A percentile compares a stretch with the other conserved stretches of the same genome.
These are phyloP conservation scores for Moricandia moricandioides DNA, from an alignment of 345 rosid species.

Conservation along the genomic window DNA sequence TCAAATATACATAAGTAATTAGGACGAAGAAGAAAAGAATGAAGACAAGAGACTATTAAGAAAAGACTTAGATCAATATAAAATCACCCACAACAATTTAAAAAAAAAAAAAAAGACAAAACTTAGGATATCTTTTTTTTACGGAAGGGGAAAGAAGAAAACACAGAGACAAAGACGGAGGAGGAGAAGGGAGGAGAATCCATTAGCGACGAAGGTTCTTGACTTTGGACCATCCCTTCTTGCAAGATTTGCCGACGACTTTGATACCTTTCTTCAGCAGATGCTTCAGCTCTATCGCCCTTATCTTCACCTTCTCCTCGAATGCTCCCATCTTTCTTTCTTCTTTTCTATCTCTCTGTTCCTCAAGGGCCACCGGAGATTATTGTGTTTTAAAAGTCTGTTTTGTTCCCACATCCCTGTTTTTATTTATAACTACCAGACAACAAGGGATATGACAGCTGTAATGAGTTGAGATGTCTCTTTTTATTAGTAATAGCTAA, in stretches of 20 bases:
- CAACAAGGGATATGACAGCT: conserved; percentile 10
- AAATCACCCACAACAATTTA: neutral
- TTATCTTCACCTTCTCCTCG: conserved; percentile 75
- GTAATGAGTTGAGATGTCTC: neutral
- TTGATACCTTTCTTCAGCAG: conserved; percentile 67
- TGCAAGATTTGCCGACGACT: conserved; percentile 72
- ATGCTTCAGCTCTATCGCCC: conserved; percentile 63
- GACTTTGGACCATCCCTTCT: conserved; percentile 90
- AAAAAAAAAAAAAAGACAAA: neutral
- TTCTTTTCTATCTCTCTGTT: neutral
- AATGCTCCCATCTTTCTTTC: conserved; percentile 56
- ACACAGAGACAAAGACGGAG: neutral
- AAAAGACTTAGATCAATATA: neutral
- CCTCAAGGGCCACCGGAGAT: neutral
- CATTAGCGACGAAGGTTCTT: conserved; percentile 58
- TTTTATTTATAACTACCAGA: neutral
- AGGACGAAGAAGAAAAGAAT: neutral
- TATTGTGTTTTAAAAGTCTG: neutral
- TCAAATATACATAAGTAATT: neutral
- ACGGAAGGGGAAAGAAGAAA: neutral
- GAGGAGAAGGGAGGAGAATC: conserved; percentile 3
- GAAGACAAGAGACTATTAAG: neutral
- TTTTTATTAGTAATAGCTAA: conserved; percentile 13
- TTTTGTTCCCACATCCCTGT: neutral
- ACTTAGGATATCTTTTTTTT: neutral